These are phyloP conservation scores for Setaria italica DNA, from an alignment of 202 grass and related monocot genomes.

Conservation along the genomic window DNA sequence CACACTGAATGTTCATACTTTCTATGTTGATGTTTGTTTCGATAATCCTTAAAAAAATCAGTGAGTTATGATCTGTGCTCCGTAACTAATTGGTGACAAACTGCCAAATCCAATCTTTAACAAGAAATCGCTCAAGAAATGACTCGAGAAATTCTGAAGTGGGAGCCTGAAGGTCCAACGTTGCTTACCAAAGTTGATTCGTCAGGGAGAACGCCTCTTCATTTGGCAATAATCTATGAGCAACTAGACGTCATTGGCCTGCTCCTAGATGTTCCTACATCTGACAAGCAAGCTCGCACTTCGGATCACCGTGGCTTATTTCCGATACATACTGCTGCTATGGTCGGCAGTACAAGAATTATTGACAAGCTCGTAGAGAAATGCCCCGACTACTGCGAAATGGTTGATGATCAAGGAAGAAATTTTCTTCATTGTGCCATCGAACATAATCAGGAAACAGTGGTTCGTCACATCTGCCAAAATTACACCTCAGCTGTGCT, in stretches of 20 bases:
- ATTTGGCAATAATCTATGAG: not conserved
- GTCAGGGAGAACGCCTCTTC: slow-evolving; percentile 43
- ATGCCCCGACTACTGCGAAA: slow-evolving; percentile 28
- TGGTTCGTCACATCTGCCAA: slow-evolving; percentile 40
- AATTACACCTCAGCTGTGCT: slow-evolving; percentile 2
- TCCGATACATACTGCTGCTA: slow-evolving; percentile 44
- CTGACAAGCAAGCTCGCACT: too few species aligned
- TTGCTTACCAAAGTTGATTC: slow-evolving; percentile 32
- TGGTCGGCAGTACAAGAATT: not conserved
- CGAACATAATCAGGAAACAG: not conserved
- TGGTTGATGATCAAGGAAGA: slow-evolving; percentile 38
- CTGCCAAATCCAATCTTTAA: too few species aligned
- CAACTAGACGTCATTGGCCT: not conserved
- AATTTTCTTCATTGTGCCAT: slow-evolving; percentile 50
- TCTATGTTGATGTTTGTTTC: too few species aligned
- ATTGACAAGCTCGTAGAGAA: slow-evolving; percentile 6
- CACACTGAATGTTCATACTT: too few species aligned
- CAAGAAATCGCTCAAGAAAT: not conserved
- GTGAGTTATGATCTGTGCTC: too few species aligned
- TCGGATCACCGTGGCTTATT: too few species aligned
- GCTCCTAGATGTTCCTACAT: too few species aligned
- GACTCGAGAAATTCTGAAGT: slow-evolving; percentile 27
- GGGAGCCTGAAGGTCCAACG: slow-evolving; percentile 26
- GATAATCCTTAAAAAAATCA: too few species aligned
- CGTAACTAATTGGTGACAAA: too few species aligned